phyloP scores from a whole-genome alignment of 768 basidiomycete species.

The Lactifluus volemus region DNA sequence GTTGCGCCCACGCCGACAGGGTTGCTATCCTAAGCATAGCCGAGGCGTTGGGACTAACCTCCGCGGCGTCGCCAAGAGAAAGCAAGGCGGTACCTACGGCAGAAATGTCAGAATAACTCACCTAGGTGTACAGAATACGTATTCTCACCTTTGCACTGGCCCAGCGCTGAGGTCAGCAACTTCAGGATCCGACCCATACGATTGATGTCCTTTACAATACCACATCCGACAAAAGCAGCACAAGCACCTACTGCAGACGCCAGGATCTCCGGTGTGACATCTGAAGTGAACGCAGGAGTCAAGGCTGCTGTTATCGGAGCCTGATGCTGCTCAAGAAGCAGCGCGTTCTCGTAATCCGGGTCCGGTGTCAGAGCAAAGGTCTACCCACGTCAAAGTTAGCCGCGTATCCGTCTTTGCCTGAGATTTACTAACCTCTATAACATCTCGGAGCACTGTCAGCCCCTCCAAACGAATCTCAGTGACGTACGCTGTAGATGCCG shows the following conservation, averaged over 20 bases:
- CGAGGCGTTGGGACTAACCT: conserved; percentile 89
- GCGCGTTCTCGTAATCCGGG: conserved; percentile 83
- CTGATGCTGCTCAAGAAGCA: conserved; percentile 94
- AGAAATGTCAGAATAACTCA: neutral
- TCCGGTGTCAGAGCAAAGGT: conserved; percentile 82
- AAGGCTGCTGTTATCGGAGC: conserved; percentile 96
- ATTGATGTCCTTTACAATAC: conserved; percentile 81
- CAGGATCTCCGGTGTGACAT: conserved; percentile 91
- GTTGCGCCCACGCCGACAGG: conserved; percentile 90
- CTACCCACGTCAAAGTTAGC: conserved; percentile 33
- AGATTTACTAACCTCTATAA: conserved; percentile 65
- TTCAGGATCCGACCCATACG: conserved; percentile 94
- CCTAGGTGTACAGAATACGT: conserved; percentile 1
- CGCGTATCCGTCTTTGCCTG: neutral
- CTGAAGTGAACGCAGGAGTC: conserved; percentile 92
- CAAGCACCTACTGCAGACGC: conserved; percentile 90
- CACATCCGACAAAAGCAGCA: conserved; percentile 91
- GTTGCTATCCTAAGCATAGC: conserved; percentile 92
- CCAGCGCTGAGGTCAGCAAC: conserved; percentile 76
- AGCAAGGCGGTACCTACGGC: conserved; percentile 68
- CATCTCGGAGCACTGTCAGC: conserved; percentile 78
- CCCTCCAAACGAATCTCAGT: conserved; percentile 93
- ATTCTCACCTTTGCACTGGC: conserved; percentile 73
- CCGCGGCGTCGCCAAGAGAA: conserved; percentile 76
- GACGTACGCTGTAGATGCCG: conserved; percentile 92